A percentile compares a stretch with the other conserved stretches of the same genome.
Conservation (phyloP, 2,329 filamentous ascomycete genomes). For the Pestalotiopsis sp. region DNA sequence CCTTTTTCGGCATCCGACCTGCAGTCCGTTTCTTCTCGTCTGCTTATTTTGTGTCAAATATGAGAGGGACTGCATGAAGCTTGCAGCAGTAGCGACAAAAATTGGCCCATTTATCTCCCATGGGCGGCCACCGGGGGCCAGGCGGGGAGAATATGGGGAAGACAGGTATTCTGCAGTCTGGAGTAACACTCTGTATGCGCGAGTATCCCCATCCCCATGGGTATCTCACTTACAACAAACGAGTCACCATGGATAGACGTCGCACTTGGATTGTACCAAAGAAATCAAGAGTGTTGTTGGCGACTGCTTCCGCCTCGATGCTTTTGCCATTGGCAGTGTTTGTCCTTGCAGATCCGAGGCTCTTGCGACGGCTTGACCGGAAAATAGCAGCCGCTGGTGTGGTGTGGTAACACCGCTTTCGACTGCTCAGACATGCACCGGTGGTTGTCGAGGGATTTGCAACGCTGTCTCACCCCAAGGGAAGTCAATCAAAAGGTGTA, state of each 20-base stretch:
- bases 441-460: neutral
- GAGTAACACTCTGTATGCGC: neutral
- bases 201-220: neutral
- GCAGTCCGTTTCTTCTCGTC: neutral
- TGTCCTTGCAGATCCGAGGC: constrained; percentile 1
- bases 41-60: neutral
- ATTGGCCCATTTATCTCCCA: neutral
- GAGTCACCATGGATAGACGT: neutral
- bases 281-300: neutral
- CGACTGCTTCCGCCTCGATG: neutral
- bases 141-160: constrained; percentile 1
- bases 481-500: neutral
- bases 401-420: neutral
- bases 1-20: neutral
- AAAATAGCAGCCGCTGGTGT: neutral
- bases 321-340: neutral
- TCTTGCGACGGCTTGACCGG: neutral
- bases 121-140: neutral
- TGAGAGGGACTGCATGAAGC: neutral
- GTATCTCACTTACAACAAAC: neutral
- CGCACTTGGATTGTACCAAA: neutral
- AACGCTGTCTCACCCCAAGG: neutral
- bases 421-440: neutral
- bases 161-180: neutral
- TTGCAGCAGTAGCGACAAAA: neutral